phyloP scores from a whole-genome alignment of 371 early-diverging fungal genomes.

The Lichtheimia hyalospora region DNA sequence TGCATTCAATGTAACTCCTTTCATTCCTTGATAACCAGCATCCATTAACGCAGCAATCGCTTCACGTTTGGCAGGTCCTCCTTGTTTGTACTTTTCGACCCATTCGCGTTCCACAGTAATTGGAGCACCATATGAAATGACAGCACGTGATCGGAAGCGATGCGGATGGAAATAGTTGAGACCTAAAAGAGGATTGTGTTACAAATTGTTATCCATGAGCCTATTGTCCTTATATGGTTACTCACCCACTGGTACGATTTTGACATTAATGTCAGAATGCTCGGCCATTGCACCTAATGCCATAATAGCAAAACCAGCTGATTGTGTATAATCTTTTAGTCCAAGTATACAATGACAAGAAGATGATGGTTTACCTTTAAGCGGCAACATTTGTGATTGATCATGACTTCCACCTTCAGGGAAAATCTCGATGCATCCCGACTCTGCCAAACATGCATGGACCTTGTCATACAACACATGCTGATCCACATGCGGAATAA shows the following conservation, averaged over 20 bases:
- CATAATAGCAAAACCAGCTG: slow-evolving; percentile 76
- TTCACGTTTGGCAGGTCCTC: slow-evolving; percentile 71
- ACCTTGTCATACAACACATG: slow-evolving; percentile 71
- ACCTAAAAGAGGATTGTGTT: slow-evolving; percentile 28
- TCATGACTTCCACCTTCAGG: slow-evolving; percentile 94
- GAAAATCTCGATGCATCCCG: slow-evolving; percentile 81
- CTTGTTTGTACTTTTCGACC: slow-evolving; percentile 68
- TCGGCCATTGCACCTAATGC: slow-evolving; percentile 81
- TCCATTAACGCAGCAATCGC: slow-evolving; percentile 69
- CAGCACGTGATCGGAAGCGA: slow-evolving; percentile 86
- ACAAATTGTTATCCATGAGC: background rate
- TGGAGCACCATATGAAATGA: slow-evolving; percentile 84
- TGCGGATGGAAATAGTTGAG: slow-evolving; percentile 89
- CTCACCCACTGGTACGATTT: slow-evolving; percentile 79
- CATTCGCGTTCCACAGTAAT: slow-evolving; percentile 64
- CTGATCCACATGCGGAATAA: slow-evolving; percentile 81
- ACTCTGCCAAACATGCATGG: slow-evolving; percentile 58
- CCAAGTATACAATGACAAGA: background rate
- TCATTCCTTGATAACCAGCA: slow-evolving; percentile 61
- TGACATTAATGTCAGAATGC: slow-evolving; percentile 71
- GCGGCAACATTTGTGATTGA: slow-evolving; percentile 81
- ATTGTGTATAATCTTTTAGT: background rate
- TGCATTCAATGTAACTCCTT: slow-evolving; percentile 81
- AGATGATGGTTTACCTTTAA: slow-evolving; percentile 55
- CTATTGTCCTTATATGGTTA: background rate